Evolutionary conservation across 441 rosid species (phyloP), one percentile per base, ranked within the genome.

Genomic region (Gossypium lobatum): DNA sequence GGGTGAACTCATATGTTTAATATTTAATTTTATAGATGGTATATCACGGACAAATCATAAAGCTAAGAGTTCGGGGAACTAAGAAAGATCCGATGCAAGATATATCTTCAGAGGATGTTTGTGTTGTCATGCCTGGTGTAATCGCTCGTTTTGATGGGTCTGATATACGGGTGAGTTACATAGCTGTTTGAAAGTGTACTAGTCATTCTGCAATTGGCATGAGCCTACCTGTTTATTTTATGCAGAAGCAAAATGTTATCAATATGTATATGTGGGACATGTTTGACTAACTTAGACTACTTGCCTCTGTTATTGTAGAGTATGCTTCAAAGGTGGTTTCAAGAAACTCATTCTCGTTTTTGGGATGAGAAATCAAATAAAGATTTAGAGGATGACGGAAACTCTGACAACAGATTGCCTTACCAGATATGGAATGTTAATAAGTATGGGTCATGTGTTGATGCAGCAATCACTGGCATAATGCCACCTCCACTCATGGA

Each of bases 401-500:
- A 71, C 76, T 77, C 84, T 71, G 80, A 73, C 68, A 82, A 79
- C 50, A 84, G 82, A 74, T 52, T 95, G 59, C 96, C 94, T 45
- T 87, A 89, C 75, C 97, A 91, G 83, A 75, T 95, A 75, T 95
- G 98, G 98, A 88, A 86, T 76, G 91, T 93, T 16, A 89, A 81
- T 75, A 95, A 93, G 84, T 86, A 85, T 73, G 99, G 99, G 48
- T 66, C 75, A 10, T 90, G 93, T 71, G 89, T 86, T 20, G 97
- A 95, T 84, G 97, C 95, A 13, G 93, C 96, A 55, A 84, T 95
- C 65, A 91, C 95, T 46, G 98, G 96, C 57, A 75, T 93, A 71
- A 92, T 95, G 91, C 95, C 97, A 57, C 98, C 98, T 75, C 97
- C 99, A 1, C 78, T 95, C 42, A 79, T 95, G 82, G 99, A 95